Conservation (phyloP, 2,329 filamentous ascomycete genomes). For the Balansia obtecta region DNA sequence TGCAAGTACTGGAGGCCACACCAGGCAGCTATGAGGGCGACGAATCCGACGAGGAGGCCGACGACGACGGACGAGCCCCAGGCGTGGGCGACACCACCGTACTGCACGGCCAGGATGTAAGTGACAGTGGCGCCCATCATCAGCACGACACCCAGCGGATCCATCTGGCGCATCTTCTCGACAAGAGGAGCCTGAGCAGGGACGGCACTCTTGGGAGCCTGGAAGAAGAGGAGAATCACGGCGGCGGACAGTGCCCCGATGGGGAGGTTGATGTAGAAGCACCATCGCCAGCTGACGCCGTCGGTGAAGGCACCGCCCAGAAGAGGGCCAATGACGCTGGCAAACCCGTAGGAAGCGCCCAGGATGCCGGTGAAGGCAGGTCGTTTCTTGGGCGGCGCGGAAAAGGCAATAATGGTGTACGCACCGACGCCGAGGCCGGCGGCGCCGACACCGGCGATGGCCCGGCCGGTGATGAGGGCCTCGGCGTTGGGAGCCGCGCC, state of each 20-base stretch:
- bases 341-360: constrained; percentile 23
- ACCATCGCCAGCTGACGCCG: constrained; percentile 26
- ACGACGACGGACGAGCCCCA: constrained; percentile 31
- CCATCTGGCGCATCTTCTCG: constrained; percentile 36
- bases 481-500: constrained; percentile 31
- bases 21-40: constrained; percentile 23
- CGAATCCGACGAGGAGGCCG: constrained; percentile 29
- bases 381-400: constrained; percentile 21
- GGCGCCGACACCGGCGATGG: constrained; percentile 30
- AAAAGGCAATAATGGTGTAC: constrained; percentile 37
- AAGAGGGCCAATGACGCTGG: constrained; percentile 15
- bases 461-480: constrained; percentile 37
- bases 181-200: constrained; percentile 23
- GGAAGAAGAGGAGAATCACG: constrained; percentile 29
- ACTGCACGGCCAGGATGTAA: constrained; percentile 35
- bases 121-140: constrained; percentile 31
- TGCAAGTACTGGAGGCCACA: constrained; percentile 25
- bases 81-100: constrained; percentile 29
- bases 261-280: constrained; percentile 28
- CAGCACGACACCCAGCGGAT: constrained; percentile 30
- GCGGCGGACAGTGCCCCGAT: constrained; percentile 21
- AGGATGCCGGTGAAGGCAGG: constrained; percentile 26
- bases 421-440: constrained; percentile 35
- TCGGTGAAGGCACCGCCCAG: constrained; percentile 26
- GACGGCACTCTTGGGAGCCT: constrained; percentile 25